Evolutionary conservation across 768 basidiomycete species (phyloP), one percentile per base, ranked within the genome.

Genomic region (Saitozyma sp.): DNA sequence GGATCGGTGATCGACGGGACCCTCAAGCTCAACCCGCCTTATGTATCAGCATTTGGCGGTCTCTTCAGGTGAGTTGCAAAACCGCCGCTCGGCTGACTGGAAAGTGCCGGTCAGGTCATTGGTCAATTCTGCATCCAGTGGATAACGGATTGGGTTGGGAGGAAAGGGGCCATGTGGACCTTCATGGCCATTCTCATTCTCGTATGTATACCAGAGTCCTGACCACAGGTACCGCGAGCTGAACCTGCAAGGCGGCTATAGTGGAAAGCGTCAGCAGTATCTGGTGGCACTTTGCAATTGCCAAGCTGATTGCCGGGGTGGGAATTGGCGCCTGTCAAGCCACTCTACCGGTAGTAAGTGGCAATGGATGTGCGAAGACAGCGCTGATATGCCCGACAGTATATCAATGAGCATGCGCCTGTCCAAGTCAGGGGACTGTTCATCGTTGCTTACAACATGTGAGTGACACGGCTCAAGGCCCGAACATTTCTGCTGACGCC

Each of bases 321-420:
- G 67, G 65, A 11, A 65, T 74, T 17, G 73, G 70, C 9, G 38
- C 65, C n/a, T 38, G 65, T 9, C 73, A 74, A 50, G 66, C 66
- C 5, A 68, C 69, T 16, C 53, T 74, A 1, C 65, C 67, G 0
- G 62, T 67, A 3, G 67, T 68, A 40, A 62, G 67, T 68, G 8
- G 39, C 16, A 4, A 19, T 46, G 50, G 13, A 40, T 50, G 45
- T 54, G 5, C 20, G 13, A 39, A 37, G 55, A 20, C 11, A 9
- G 11, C 29, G 11, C 54, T 41, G 39, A 37, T 16, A 1, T 10
- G 10, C 19, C 5, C 5, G 29, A 29, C 29, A 67, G 66, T 73
- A 65, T 58, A 69, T 74, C 65, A 66, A 63, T 50, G 73, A 74
- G 53, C 62, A 65, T 38, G 66, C 72, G 5, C 69, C 72, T 1